Evolutionary conservation across 2,329 filamentous ascomycete species (phyloP).

Genomic region (Beauveria scarabaeidicola): DNA sequence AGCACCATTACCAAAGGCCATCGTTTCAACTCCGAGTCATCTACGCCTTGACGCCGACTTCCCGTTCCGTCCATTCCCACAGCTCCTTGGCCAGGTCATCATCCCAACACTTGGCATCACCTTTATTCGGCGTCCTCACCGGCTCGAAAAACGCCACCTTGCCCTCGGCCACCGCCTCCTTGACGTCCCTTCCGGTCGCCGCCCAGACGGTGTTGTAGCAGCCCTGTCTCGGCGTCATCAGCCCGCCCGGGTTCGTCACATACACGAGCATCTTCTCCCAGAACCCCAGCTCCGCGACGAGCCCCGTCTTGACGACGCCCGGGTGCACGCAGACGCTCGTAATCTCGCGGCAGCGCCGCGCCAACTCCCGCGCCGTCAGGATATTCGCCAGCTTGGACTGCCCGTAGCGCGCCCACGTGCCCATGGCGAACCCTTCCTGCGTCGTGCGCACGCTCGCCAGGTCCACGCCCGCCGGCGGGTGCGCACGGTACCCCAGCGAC

Average conservation of each 20-base stretch:
- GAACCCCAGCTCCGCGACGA: slow-evolving; percentile 18
- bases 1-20: background rate
- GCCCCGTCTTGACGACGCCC: slow-evolving; percentile 28
- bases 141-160: slow-evolving; percentile 22
- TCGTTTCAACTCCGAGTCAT: background rate
- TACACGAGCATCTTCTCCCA: slow-evolving; percentile 20
- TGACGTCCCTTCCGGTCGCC: slow-evolving; percentile 17
- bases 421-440: slow-evolving; percentile 18
- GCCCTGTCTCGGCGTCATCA: slow-evolving; percentile 22
- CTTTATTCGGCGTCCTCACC: slow-evolving; percentile 17
- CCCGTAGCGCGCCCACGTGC: slow-evolving; percentile 38
- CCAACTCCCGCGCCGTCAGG: slow-evolving; percentile 36
- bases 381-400: slow-evolving; percentile 44
- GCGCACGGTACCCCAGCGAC: slow-evolving; percentile 19
- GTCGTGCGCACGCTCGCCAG: slow-evolving; percentile 21
- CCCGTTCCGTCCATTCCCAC: slow-evolving; percentile 31
- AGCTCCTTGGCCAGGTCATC: slow-evolving; percentile 25
- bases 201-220: slow-evolving; percentile 26
- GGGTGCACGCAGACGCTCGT: slow-evolving; percentile 40
- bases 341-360: slow-evolving; percentile 33
- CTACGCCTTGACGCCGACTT: slow-evolving; percentile 7
- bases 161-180: slow-evolving; percentile 13
- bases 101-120: slow-evolving; percentile 18
- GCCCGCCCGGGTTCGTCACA: slow-evolving; percentile 14
- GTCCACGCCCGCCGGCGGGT: slow-evolving; percentile 21